These are phyloP conservation scores for Sarocladiaceae sp. DNA, from an alignment of 2,329 filamentous ascomycete species.

Conservation along the genomic window DNA sequence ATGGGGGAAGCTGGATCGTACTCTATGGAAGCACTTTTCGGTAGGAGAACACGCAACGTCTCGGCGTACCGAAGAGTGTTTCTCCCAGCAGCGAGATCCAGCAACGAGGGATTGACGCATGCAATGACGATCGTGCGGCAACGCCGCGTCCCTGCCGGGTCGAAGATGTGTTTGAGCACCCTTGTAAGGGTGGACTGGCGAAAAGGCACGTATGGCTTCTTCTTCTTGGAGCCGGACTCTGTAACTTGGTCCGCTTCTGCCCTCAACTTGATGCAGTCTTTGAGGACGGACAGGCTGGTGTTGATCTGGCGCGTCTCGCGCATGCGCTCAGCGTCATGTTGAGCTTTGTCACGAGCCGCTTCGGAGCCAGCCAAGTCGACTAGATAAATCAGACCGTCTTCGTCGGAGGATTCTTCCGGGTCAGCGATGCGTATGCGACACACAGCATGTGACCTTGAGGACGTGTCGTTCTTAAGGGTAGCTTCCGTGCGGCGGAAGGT, in stretches of 20 bases:
- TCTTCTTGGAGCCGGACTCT: conserved; percentile 16
- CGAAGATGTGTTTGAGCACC: conserved; percentile 43
- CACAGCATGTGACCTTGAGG: conserved; percentile 42
- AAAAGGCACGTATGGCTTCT: conserved; percentile 36
- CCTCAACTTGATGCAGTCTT: conserved; percentile 45
- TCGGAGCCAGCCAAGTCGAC: conserved; percentile 45
- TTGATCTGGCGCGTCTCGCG: conserved; percentile 42
- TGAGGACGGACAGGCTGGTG: conserved; percentile 40
- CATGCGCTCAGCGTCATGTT: conserved; percentile 36
- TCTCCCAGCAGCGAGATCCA: conserved; percentile 36
- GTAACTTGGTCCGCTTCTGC: conserved; percentile 24
- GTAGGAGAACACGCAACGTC: conserved; percentile 34
- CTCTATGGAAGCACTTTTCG: conserved; percentile 17
- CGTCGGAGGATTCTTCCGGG: conserved; percentile 16
- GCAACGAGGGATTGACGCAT: conserved; percentile 40
- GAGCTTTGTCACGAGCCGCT: conserved; percentile 33
- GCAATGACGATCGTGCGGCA: conserved; percentile 40
- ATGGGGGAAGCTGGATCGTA: conserved; percentile 24
- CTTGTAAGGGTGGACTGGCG: conserved; percentile 40
- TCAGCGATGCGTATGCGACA: conserved; percentile 36
- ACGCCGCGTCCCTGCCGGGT: conserved; percentile 29
- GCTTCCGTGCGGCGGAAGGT: conserved; percentile 34
- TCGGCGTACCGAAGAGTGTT: conserved; percentile 45
- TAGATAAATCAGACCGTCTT: conserved; percentile 39
- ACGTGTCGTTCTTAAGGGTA: conserved; percentile 39